Evolutionary conservation across 495 filamentous ascomycete genomes (phyloP).

Genomic region (Glarea lozoyensis): DNA sequence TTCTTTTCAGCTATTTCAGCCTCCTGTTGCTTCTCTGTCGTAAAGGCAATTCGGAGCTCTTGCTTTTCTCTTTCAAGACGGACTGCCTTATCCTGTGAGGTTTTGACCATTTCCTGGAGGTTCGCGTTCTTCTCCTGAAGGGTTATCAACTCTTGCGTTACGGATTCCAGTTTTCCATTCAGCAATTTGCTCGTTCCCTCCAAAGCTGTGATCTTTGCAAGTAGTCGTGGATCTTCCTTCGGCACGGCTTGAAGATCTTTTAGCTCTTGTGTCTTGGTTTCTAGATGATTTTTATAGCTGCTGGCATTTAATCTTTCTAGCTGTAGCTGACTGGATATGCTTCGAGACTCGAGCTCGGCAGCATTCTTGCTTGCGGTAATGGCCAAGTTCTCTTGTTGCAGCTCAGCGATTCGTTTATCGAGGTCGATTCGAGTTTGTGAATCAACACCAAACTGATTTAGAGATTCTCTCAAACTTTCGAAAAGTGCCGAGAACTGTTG

Average conservation of each 20-base stretch:
- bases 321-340: conserved; percentile 13
- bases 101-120: conserved; percentile 12
- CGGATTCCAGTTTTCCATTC: conserved; percentile 12
- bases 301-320: conserved; percentile 19
- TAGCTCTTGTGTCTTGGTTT: conserved; percentile 13
- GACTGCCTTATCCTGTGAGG: conserved; percentile 10
- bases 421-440: conserved; percentile 7
- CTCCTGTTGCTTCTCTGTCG: conserved; percentile 16
- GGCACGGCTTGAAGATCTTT: conserved; percentile 3
- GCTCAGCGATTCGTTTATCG: conserved; percentile 11
- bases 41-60: conserved; percentile 8
- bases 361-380: conserved; percentile 2
- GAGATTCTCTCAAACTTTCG: conserved; percentile 9
- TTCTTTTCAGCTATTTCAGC: conserved; percentile 15
- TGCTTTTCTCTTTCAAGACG: conserved; percentile 16
- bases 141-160: conserved; percentile 12
- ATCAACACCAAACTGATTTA: conserved; percentile 11
- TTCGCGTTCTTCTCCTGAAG: conserved; percentile 15
- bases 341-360: conserved; percentile 9
- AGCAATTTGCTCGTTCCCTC: conserved; percentile 6
- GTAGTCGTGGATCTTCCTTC: conserved; percentile 8
- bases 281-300: conserved; percentile 10
- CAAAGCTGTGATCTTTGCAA: conserved; percentile 11
- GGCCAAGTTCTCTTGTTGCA: conserved; percentile 7
- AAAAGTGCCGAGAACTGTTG: conserved; percentile 5